A percentile compares a stretch with the other conserved stretches of the same genome.
Evolutionary conservation across 1,284 basidiomycete genomes (phyloP).

Genomic region (Chalciporus sp.): DNA sequence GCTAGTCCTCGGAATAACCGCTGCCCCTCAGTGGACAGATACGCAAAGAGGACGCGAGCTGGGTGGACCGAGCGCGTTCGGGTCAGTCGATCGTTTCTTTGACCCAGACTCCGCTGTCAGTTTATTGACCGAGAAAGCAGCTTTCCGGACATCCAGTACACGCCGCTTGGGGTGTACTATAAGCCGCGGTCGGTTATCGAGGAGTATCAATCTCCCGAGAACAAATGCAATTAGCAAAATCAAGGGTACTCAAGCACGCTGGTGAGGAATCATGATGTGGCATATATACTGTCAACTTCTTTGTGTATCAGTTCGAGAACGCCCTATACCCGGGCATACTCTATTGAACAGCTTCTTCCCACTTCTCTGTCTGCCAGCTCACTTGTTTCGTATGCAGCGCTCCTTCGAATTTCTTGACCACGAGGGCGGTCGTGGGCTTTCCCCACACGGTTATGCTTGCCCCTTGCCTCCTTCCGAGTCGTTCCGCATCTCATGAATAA

Average conservation of each 20-base stretch:
- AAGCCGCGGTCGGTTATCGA: slow-evolving; percentile 41
- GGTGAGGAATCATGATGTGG: slow-evolving; percentile 1
- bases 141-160: slow-evolving; percentile 37
- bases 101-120: background rate
- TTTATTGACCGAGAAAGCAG: slow-evolving; percentile 20
- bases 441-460: background rate
- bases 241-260: slow-evolving; percentile 3
- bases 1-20: slow-evolving; percentile 57
- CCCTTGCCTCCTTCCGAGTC: background rate
- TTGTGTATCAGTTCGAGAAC: slow-evolving; percentile 1
- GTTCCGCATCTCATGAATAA: background rate
- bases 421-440: background rate
- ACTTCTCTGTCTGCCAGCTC: background rate
- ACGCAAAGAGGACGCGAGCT: slow-evolving; percentile 51
- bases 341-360: background rate
- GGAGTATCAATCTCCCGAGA: slow-evolving; percentile 24
- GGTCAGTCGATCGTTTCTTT: slow-evolving; percentile 14
- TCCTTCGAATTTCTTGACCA: background rate
- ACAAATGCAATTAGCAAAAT: too few relatives aligned
- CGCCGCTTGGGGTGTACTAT: slow-evolving; percentile 37
- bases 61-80: slow-evolving; percentile 49
- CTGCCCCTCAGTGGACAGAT: slow-evolving; percentile 57
- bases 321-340: slow-evolving; percentile 8
- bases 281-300: background rate
- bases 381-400: background rate